phyloP scores from a whole-genome alignment of 139 green algal species.

The Picochlorum costavermella region DNA sequence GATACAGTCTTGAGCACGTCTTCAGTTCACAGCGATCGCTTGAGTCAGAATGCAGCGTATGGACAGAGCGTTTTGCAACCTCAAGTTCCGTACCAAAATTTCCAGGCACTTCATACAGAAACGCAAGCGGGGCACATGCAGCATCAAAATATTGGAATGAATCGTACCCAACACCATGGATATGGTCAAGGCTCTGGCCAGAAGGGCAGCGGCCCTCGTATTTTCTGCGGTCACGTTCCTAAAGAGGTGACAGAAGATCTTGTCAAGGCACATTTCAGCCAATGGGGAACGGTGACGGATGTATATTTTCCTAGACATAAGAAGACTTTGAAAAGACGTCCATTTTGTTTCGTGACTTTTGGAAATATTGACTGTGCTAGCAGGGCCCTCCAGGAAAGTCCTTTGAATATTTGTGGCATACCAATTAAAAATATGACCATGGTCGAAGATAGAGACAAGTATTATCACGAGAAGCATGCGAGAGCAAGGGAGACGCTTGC shows the following conservation, averaged over 20 bases:
- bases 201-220: constrained; percentile 28
- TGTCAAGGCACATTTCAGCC: constrained; percentile 28
- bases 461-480: constrained; percentile 34
- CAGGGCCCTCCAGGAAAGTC: constrained; percentile 14
- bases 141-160: no score
- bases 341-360: constrained; percentile 41
- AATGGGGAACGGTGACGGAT: constrained; percentile 30
- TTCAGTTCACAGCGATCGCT: no score
- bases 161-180: no score
- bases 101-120: no score
- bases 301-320: constrained; percentile 39
- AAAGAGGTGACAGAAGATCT: constrained; percentile 39
- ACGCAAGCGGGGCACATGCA: no score
- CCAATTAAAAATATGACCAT: constrained; percentile 36
- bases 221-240: constrained; percentile 35
- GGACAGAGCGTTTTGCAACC: no score
- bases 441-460: constrained; percentile 32
- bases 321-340: constrained; percentile 31
- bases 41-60: no score
- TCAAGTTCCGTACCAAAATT: no score
- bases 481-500: constrained; percentile 16
- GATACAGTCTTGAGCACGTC: no score
- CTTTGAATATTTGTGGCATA: constrained; percentile 29
- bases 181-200: not conserved
- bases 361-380: constrained; percentile 14